A percentile compares a stretch with the other conserved stretches of the same genome.
phyloP scores from a whole-genome alignment of 371 early-diverging fungal species.

The Zopfochytrium polystomum region DNA sequence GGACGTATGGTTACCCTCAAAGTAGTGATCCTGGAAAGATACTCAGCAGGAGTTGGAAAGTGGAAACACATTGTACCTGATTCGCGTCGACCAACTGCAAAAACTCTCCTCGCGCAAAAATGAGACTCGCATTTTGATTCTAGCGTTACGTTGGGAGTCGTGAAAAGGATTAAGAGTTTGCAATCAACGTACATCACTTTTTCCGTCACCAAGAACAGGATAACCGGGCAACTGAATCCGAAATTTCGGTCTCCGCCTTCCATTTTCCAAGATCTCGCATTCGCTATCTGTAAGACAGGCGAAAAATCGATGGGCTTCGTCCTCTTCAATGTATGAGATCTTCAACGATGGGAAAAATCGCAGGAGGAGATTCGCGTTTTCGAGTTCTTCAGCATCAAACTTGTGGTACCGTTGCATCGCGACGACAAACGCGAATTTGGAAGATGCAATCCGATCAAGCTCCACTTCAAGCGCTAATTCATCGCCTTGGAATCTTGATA shows the following conservation, averaged over 20 bases:
- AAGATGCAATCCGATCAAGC: constrained; percentile 37
- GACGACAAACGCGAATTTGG: constrained; percentile 82
- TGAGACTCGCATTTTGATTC: constrained; percentile 85
- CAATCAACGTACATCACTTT: constrained; percentile 8
- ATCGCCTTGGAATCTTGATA: too few relatives aligned
- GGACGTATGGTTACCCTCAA: constrained; percentile 23
- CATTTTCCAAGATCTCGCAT: constrained; percentile 6
- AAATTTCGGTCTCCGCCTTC: constrained; percentile 13
- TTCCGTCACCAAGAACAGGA: constrained; percentile 79
- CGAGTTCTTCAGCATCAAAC: constrained; percentile 72
- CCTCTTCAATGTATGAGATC: constrained; percentile 72
- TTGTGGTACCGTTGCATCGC: constrained; percentile 85
- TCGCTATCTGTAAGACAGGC: constrained; percentile 17
- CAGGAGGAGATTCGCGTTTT: constrained; percentile 74
- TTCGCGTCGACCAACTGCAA: constrained; percentile 78
- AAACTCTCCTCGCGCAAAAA: constrained; percentile 69
- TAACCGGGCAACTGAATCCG: constrained; percentile 72
- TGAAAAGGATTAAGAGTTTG: constrained; percentile 6
- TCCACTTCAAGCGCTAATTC: too few relatives aligned
- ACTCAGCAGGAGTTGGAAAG: too few relatives aligned
- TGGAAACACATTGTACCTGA: too few relatives aligned
- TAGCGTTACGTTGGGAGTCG: too few relatives aligned
- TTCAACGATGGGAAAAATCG: constrained; percentile 75
- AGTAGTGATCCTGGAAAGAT: constrained; percentile 89
- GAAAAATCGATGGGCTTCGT: constrained; percentile 3